These are phyloP conservation scores for Leccinum variicolor DNA, from an alignment of 768 basidiomycete genomes.

Conservation along the genomic window DNA sequence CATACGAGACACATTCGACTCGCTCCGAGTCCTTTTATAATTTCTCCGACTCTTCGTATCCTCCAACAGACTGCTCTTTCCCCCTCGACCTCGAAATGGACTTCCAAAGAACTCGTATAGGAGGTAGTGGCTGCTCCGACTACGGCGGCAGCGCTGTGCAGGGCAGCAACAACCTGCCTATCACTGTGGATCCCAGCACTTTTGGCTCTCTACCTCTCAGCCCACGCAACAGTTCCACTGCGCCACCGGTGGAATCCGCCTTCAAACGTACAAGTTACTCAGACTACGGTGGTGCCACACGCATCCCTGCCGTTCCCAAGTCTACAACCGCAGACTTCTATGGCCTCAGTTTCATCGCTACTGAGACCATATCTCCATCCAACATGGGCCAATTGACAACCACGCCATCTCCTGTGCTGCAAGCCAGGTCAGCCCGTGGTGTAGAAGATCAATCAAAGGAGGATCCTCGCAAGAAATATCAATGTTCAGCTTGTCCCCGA, in stretches of 20 bases:
- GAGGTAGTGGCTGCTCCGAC: constrained; percentile 47
- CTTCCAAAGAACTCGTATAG: constrained; percentile 58
- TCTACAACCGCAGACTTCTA: constrained; percentile 50
- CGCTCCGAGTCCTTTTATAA: constrained; percentile 71
- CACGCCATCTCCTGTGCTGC: constrained; percentile 39
- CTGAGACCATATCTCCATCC: constrained; percentile 52
- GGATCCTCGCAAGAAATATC: constrained; percentile 77
- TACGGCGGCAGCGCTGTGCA: constrained; percentile 43
- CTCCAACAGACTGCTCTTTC: constrained; percentile 52
- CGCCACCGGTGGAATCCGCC: constrained; percentile 24
- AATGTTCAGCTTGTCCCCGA: constrained; percentile 70
- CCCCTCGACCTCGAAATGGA: constrained; percentile 72
- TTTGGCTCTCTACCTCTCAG: constrained; percentile 58
- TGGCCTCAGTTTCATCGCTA: constrained; percentile 28
- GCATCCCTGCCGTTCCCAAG: constrained; percentile 46
- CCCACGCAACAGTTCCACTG: constrained; percentile 48
- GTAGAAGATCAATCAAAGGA: constrained; percentile 45
- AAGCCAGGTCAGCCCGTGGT: constrained; percentile 35
- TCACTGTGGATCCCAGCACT: constrained; percentile 52
- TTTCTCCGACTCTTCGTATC: constrained; percentile 52
- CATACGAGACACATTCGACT: constrained; percentile 65
- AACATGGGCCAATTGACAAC: constrained; percentile 50
- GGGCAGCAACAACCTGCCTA: constrained; percentile 36
- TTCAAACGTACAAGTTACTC: constrained; percentile 56
- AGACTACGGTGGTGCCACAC: constrained; percentile 58